These are phyloP conservation scores for Blastobotrys illinoisensis DNA, from an alignment of 1,139 yeast species.

Conservation along the genomic window DNA sequence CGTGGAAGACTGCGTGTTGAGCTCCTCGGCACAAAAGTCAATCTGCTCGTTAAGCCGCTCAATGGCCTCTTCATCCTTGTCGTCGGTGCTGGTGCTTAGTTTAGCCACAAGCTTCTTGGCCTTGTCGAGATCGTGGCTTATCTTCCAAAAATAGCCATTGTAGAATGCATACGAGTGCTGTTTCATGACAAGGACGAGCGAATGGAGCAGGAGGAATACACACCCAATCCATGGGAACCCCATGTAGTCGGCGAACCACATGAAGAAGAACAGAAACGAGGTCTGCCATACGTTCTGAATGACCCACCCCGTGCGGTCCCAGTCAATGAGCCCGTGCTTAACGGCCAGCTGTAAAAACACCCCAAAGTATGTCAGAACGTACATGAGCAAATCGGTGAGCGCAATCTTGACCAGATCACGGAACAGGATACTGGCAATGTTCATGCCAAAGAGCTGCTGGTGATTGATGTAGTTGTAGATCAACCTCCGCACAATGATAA, in stretches of 20 bases:
- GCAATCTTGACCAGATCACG: slow-evolving; percentile 60
- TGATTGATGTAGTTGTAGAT: slow-evolving; percentile 28
- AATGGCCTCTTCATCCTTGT: slow-evolving; percentile 4
- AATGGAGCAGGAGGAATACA: slow-evolving; percentile 74
- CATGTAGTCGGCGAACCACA: slow-evolving; percentile 47
- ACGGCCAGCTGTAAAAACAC: slow-evolving; percentile 51
- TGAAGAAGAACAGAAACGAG: slow-evolving; percentile 41
- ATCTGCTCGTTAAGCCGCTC: slow-evolving; percentile 17
- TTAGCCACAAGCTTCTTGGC: slow-evolving; percentile 32
- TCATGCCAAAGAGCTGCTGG: slow-evolving; percentile 39
- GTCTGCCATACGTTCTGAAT: slow-evolving; percentile 55
- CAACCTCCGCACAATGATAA: slow-evolving; percentile 26
- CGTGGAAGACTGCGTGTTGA: slow-evolving; percentile 27
- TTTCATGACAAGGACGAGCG: slow-evolving; percentile 85
- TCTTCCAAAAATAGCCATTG: slow-evolving; percentile 75
- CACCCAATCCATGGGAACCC: slow-evolving; percentile 82
- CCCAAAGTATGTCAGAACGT: slow-evolving; percentile 53
- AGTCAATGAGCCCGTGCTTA: slow-evolving; percentile 40
- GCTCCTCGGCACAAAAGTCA: slow-evolving; percentile 27
- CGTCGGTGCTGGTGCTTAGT: background rate
- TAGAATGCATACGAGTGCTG: slow-evolving; percentile 86
- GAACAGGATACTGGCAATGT: slow-evolving; percentile 46
- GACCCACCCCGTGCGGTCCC: slow-evolving; percentile 60
- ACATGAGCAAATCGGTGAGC: slow-evolving; percentile 65
- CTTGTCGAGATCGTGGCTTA: slow-evolving; percentile 49